Base-by-base conservation (phyloP, 495 filamentous ascomycete species). In the Penicillium verhagenii region DNA sequence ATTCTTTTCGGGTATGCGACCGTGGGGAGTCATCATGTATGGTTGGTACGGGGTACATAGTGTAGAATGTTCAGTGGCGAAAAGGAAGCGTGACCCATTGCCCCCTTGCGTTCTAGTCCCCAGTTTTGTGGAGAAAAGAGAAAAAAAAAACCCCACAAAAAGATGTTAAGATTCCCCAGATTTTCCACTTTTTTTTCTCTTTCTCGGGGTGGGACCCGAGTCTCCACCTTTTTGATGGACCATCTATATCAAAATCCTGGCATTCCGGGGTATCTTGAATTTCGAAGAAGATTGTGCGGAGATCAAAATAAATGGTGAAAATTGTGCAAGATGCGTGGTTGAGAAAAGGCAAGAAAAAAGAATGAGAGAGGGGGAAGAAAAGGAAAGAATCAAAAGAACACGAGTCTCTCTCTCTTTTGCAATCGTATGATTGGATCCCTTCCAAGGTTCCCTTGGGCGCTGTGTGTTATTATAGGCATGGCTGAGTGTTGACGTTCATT, bases 111-210 rank as follows among this genome's bases (percentile, higher is more conserved):
- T 23, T 13, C 19, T 24, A 43, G 40, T 21, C 19, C 6, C n/a
- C 37, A 14, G 10, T 39, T 39, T 39, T 6, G n/a, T 11, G 16
- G 47, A 25, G 23, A 7, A 4, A 11, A 2, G 48, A n/a, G 48
- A 21, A 39, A 4, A 19, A 20, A 13, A 26, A 28, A 23, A 19
- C 48, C 48, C 48, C 48, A 51, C 48, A 51, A 29, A 24, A 38
- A n/a, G 14, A 6, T 10, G 21, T 16, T 21, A 33, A n/a, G n/a
- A n/a, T n/a, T 51, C 48, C 48, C 48, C 48, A 40, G 48, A 42
- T 51, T 50, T 37, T 37, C 47, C 29, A 24, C 19, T 49, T 50
- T 20, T 26, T n/a, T n/a, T n/a, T n/a, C n/a, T n/a, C n/a, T n/a
- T n/a, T n/a, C n/a, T 26, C 35, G 6, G 19, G 16, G 45, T 38